These are phyloP conservation scores for Zangia roseola DNA, from an alignment of 768 basidiomycete genomes.

Conservation along the genomic window DNA sequence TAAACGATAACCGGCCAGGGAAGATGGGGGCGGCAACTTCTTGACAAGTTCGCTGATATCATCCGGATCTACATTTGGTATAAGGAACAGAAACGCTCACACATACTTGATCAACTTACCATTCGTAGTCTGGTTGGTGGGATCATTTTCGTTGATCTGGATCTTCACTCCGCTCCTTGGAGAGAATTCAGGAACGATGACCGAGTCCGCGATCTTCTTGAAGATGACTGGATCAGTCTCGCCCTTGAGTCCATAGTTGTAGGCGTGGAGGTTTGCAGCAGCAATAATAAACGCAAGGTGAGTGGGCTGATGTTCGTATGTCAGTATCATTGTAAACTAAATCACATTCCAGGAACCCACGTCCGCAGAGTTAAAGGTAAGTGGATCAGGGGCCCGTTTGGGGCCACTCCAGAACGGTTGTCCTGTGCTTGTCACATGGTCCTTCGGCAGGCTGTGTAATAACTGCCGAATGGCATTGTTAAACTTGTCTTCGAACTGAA, in stretches of 20 bases:
- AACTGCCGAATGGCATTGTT: conserved; percentile 92
- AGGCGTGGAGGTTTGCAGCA: conserved; percentile 94
- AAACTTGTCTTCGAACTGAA: conserved; percentile 94
- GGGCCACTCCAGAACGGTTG: conserved; percentile 99
- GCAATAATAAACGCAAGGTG: conserved; percentile 90
- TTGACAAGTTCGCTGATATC: conserved; percentile 57
- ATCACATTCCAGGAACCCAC: conserved; percentile 46
- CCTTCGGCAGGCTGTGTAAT: conserved; percentile 91
- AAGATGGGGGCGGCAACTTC: conserved; percentile 84
- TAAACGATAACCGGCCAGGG: conserved; percentile 93
- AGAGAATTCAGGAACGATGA: conserved; percentile 89
- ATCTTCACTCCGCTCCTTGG: conserved; percentile 91
- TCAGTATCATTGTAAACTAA: conserved; percentile 9
- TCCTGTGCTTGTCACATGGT: conserved; percentile 85
- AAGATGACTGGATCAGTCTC: conserved; percentile 77
- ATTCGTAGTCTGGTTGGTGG: conserved; percentile 56
- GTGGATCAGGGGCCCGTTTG: conserved; percentile 91
- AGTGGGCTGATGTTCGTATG: conserved; percentile 51
- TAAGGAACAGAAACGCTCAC: conserved; percentile 3
- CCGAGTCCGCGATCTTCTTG: conserved; percentile 78
- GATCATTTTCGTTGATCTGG: conserved; percentile 91
- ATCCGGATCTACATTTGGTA: conserved; percentile 39
- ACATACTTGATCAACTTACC: conserved; percentile 19
- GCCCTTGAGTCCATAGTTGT: conserved; percentile 95
- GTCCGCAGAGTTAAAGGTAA: conserved; percentile 83